Percentiles rank a stretch among this genome's conserved stretches.
phyloP scores from a whole-genome alignment of 2,329 filamentous ascomycete species.

The Aspergillus neotritici region DNA sequence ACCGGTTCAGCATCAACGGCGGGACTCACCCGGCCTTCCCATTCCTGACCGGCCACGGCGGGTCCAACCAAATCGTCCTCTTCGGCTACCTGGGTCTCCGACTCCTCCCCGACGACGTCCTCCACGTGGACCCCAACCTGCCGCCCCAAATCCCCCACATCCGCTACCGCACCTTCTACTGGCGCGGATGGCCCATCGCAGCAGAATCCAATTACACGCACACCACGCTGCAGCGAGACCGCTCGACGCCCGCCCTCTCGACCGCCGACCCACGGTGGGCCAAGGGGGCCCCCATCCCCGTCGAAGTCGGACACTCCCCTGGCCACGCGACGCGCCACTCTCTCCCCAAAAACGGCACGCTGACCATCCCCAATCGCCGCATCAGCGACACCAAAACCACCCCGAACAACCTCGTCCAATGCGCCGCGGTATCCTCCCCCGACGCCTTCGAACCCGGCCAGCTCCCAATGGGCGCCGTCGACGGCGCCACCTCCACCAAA shows the following conservation, averaged over 20 bases:
- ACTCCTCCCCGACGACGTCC: constrained; percentile 53
- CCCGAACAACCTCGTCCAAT: constrained; percentile 60
- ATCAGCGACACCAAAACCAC: constrained; percentile 51
- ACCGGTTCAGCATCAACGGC: constrained; percentile 56
- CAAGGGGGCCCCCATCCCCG: constrained; percentile 48
- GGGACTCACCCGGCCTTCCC: constrained; percentile 64
- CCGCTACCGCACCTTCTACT: constrained; percentile 60
- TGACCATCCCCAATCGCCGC: constrained; percentile 56
- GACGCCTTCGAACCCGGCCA: constrained; percentile 56
- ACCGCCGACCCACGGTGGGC: constrained; percentile 53
- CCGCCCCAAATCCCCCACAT: constrained; percentile 60
- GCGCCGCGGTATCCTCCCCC: constrained; percentile 48
- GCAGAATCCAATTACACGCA: constrained; percentile 59
- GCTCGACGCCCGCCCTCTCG: constrained; percentile 39
- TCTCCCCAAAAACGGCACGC: constrained; percentile 45
- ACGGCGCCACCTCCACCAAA: constrained; percentile 60
- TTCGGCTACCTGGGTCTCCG: constrained; percentile 64
- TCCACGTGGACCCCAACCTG: constrained; percentile 58
- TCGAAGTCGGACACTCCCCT: constrained; percentile 48
- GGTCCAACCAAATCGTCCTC: constrained; percentile 60
- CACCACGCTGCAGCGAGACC: constrained; percentile 54
- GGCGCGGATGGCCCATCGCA: constrained; percentile 59
- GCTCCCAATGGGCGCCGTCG: constrained; percentile 62
- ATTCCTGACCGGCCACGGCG: constrained; percentile 66
- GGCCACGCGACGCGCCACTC: constrained; percentile 39